Conservation (phyloP, 176 grass and related monocot species). For the Pontederia paniculata region DNA sequence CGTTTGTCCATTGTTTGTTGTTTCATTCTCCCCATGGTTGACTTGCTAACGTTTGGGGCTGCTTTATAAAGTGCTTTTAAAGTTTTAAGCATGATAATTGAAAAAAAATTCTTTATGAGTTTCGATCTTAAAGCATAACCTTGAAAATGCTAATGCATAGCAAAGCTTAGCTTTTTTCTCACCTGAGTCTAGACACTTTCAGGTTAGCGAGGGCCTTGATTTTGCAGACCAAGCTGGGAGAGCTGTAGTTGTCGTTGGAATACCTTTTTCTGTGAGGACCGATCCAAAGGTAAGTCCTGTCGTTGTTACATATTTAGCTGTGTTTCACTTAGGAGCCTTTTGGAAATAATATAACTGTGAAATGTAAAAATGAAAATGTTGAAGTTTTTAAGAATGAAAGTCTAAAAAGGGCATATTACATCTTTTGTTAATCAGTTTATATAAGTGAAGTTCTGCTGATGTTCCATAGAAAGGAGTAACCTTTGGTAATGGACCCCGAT, state of each 20-base stretch:
- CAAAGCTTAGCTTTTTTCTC: not conserved
- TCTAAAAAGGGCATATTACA: too few relatives aligned
- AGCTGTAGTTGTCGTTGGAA: constrained; percentile 88
- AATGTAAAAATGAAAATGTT: not conserved
- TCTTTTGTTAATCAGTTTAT: too few relatives aligned
- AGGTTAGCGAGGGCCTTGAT: constrained; percentile 99
- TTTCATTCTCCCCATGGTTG: too few relatives aligned
- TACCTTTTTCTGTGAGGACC: constrained; percentile 74
- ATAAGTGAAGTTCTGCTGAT: not conserved
- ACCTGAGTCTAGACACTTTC: constrained; percentile 12
- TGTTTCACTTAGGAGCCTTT: not conserved
- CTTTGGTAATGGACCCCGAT: too few relatives aligned
- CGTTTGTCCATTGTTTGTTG: too few relatives aligned
- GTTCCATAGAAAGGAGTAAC: not conserved
- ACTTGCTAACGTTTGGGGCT: too few relatives aligned
- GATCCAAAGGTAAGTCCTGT: constrained; percentile 65
- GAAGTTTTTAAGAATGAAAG: too few relatives aligned
- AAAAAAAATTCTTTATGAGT: too few relatives aligned
- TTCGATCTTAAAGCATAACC: too few relatives aligned
- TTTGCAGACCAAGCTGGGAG: constrained; percentile 93
- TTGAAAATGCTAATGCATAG: not conserved
- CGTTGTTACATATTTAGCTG: constrained; percentile 6
- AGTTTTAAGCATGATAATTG: too few relatives aligned
- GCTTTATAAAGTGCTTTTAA: too few relatives aligned
- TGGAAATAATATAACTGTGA: not conserved